Conservation (phyloP, 208 protist genomes). For the Trypanosoma grayi region DNA sequence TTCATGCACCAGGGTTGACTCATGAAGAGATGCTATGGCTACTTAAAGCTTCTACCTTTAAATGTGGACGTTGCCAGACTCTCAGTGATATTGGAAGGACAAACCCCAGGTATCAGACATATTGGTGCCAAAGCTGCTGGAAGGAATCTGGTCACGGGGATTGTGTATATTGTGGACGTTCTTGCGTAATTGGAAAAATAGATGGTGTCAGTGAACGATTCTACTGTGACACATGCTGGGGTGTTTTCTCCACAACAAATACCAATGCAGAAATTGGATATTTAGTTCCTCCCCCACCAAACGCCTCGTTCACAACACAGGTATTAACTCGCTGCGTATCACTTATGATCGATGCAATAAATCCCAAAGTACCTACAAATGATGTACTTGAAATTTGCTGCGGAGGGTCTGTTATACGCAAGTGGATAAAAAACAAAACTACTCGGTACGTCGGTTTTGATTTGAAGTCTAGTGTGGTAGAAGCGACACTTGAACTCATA, state of each 20-base stretch:
- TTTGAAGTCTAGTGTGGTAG: conserved; percentile 57
- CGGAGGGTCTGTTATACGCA: conserved; percentile 67
- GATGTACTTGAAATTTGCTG: conserved; percentile 88
- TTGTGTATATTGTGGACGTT: conserved; percentile 72
- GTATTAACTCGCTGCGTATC: conserved; percentile 72
- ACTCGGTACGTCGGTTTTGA: conserved; percentile 76
- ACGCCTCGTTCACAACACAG: conserved; percentile 70
- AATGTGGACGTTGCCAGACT: conserved; percentile 71
- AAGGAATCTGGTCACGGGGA: conserved; percentile 79
- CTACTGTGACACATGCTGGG: conserved; percentile 85
- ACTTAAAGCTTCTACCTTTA: conserved; percentile 50
- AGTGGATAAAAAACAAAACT: conserved; percentile 86
- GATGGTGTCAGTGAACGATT: conserved; percentile 60
- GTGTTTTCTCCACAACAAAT: conserved; percentile 61
- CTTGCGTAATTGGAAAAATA: conserved; percentile 56
- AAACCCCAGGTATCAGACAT: conserved; percentile 54
- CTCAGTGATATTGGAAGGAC: conserved; percentile 69
- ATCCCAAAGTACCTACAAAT: conserved; percentile 64
- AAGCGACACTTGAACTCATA: conserved; percentile 39
- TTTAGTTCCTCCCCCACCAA: conserved; percentile 67
- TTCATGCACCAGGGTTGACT: conserved; percentile 63
- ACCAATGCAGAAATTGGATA: conserved; percentile 65
- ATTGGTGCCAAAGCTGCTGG: conserved; percentile 85
- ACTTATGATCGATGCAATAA: conserved; percentile 74
- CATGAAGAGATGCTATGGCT: conserved; percentile 78